Percentiles rank a stretch among this genome's conserved stretches.
phyloP scores from a whole-genome alignment of 495 filamentous ascomycete genomes.

The Aeminium ludgeri region DNA sequence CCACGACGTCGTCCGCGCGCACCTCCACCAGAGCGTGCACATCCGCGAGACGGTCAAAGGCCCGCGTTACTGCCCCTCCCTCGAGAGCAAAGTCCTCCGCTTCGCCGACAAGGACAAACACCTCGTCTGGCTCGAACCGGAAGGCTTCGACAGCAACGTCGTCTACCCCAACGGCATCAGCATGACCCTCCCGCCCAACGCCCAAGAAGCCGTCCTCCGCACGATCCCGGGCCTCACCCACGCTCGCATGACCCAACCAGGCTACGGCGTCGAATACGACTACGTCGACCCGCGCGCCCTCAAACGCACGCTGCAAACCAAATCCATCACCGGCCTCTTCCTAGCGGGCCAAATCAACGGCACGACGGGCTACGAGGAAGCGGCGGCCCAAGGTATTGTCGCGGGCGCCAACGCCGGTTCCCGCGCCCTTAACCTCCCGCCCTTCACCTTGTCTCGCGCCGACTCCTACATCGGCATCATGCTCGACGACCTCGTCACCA shows the following conservation, averaged over 20 bases:
- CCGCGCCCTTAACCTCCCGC: constrained; percentile 43
- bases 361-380: constrained; percentile 95
- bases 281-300: constrained; percentile 89
- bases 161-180: constrained; percentile 95
- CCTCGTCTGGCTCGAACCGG: constrained; percentile 90
- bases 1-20: constrained; percentile 70
- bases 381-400: constrained; percentile 80
- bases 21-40: constrained; percentile 84
- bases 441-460: constrained; percentile 54
- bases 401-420: constrained; percentile 89
- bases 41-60: constrained; percentile 92
- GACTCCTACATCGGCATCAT: constrained; percentile 97
- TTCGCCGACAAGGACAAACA: constrained; percentile 66
- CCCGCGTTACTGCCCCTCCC: constrained; percentile 84
- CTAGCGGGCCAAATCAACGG: constrained; percentile 96
- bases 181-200: constrained; percentile 82
- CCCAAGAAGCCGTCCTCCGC: constrained; percentile 66
- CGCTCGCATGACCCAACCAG: constrained; percentile 83
- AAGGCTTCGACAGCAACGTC: constrained; percentile 79
- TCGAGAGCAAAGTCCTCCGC: constrained; percentile 86
- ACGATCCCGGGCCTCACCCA: constrained; percentile 78
- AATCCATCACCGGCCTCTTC: constrained; percentile 75
- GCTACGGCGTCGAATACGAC: constrained; percentile 97
- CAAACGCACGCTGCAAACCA: constrained; percentile 78
- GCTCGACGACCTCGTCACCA: constrained; percentile 97